Conservation (phyloP, 768 basidiomycete species). For the Mycena pura region DNA sequence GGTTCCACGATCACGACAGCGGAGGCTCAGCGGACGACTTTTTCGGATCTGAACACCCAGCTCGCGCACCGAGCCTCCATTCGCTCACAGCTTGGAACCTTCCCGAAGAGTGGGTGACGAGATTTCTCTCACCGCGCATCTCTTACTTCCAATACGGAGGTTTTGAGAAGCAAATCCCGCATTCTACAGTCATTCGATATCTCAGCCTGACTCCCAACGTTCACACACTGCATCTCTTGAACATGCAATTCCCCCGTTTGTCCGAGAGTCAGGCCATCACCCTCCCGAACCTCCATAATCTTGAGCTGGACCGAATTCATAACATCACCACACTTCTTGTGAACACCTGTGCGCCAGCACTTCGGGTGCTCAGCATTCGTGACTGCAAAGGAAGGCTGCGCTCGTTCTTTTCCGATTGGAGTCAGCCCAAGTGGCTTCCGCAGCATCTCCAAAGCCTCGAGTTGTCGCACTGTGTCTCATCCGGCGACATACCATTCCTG, state of each 20-base stretch:
- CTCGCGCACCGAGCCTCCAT: conserved; percentile 23
- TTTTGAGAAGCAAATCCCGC: conserved; percentile 10
- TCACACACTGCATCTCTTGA: conserved; percentile 26
- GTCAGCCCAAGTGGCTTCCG: conserved; percentile 31
- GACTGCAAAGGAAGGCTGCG: conserved; percentile 18
- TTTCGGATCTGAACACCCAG: conserved; percentile 11
- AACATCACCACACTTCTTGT: conserved; percentile 30
- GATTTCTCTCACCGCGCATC: conserved; percentile 37
- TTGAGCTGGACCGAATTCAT: conserved; percentile 27
- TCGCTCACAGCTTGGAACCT: conserved; percentile 27
- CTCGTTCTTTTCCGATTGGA: conserved; percentile 38
- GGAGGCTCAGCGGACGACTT: conserved; percentile 19
- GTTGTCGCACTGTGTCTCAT: conserved; percentile 29
- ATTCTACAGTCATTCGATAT: background rate
- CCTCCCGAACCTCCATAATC: conserved; percentile 29
- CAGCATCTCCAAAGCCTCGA: conserved; percentile 36
- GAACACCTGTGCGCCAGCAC: conserved; percentile 28
- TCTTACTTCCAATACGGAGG: conserved; percentile 26
- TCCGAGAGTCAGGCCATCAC: conserved; percentile 6
- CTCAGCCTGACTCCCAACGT: conserved; percentile 28
- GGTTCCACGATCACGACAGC: background rate
- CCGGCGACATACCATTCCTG: conserved; percentile 33
- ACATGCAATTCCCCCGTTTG: conserved; percentile 7
- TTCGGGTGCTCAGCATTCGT: conserved; percentile 33
- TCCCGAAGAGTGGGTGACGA: conserved; percentile 25